Evolutionary conservation across 805 yeast genomes (phyloP).

Genomic region (Pichia gijzeniarum): DNA sequence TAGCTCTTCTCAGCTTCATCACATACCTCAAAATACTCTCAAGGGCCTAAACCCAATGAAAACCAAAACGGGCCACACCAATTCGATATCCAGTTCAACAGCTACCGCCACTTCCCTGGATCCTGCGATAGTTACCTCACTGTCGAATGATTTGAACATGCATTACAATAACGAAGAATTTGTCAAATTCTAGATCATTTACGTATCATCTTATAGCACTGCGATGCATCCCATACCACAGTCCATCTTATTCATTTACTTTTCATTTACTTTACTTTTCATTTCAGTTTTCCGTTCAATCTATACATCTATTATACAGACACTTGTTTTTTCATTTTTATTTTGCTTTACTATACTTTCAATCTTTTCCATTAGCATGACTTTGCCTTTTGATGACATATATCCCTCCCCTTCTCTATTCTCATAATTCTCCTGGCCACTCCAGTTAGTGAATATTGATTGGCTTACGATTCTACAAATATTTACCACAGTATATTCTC

Average conservation of each 20-base stretch:
- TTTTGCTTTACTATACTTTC: not conserved
- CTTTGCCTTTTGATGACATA: not conserved
- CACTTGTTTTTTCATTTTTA: not conserved
- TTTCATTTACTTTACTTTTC: not conserved
- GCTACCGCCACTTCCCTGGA: not conserved
- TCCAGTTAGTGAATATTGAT: not conserved
- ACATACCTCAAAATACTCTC: not conserved
- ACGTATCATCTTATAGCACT: not conserved
- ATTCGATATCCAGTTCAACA: not conserved
- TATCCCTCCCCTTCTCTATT: not conserved
- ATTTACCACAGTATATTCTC: too few relatives aligned
- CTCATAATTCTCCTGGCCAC: too few relatives aligned
- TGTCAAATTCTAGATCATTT: not conserved
- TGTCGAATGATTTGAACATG: constrained; percentile 1
- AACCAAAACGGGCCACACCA: not conserved
- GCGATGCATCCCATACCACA: too few relatives aligned
- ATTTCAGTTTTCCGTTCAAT: not conserved
- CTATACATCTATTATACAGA: too few relatives aligned
- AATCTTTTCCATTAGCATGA: not conserved
- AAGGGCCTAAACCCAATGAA: not conserved
- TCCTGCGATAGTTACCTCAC: not conserved
- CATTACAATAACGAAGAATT: constrained; percentile 3
- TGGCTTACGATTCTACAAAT: too few relatives aligned
- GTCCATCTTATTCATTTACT: not conserved
- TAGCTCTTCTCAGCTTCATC: not conserved